phyloP scores from a whole-genome alignment of 164 flowering plant genomes.

The Umbilicus rupestris region DNA sequence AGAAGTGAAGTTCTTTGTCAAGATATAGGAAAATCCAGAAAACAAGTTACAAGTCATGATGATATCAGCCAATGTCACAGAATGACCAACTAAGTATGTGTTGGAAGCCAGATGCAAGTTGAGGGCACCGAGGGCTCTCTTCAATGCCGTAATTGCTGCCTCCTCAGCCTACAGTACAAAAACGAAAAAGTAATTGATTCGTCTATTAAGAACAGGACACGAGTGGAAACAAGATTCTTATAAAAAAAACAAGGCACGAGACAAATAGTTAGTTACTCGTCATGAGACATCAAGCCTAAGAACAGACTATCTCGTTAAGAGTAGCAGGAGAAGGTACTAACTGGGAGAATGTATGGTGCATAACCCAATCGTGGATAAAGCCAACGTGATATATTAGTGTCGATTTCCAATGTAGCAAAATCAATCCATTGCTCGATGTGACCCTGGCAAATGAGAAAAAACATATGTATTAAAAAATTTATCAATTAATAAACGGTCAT shows the following conservation, averaged over 20 bases:
- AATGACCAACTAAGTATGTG: conserved; percentile 50
- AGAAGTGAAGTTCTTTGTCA: conserved; percentile 72
- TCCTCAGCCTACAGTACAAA: conserved; percentile 48
- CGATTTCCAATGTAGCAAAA: conserved; percentile 63
- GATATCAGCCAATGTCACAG: conserved; percentile 47
- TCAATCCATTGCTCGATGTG: conserved; percentile 83
- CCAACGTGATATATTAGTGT: conserved; percentile 39
- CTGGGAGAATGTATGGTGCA: conserved; percentile 37
- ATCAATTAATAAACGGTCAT: too few relatives aligned
- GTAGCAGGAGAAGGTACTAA: conserved; percentile 16
- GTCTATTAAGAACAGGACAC: not conserved
- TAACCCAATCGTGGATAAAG: conserved; percentile 42
- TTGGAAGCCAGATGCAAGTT: conserved; percentile 63
- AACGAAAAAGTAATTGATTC: not conserved
- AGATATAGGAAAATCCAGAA: conserved; percentile 33
- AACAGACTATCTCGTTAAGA: not conserved
- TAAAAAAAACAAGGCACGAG: too few relatives aligned
- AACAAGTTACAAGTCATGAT: conserved; percentile 56
- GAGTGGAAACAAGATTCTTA: not conserved
- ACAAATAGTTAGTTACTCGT: not conserved
- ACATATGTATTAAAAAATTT: not conserved
- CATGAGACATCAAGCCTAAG: not conserved
- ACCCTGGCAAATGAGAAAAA: conserved; percentile 26
- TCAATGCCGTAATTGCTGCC: conserved; percentile 49
- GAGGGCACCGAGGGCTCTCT: conserved; percentile 68